Evolutionary conservation across 441 rosid genomes (phyloP), one percentile per base, ranked within the genome.

Genomic region (Adansonia gregorii): DNA sequence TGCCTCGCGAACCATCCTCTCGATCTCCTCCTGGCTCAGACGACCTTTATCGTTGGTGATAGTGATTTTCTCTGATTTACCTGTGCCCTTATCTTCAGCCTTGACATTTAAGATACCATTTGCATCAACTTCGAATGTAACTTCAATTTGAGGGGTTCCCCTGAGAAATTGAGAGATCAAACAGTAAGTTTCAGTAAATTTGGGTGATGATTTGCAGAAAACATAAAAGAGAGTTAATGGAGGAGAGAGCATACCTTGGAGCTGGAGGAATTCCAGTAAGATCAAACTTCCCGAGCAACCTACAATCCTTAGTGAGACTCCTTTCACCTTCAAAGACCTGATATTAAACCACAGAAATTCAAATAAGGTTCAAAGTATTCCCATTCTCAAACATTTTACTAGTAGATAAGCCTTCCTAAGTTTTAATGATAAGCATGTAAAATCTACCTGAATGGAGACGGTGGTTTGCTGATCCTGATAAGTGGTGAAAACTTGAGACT

Each of bases 281-380:
- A 81, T 95, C 99, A 0, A 95, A 95, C 51, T 95, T 95, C 39
- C 99, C 99, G 8, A 95, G 93, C 76, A 85, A 83, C 85, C 99
- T 90, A 76, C 97, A 91, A 74, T 95, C 99, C 82, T 95, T 95
- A 75, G 99, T 95, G 49, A 95, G 91, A 92, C 98, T 93, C 87
- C 99, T 88, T 86, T 95, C 99, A 77, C 99, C 99, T 87, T 95
- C 99, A 82, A 95, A 95, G 72, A 95, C 98, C 96, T 92, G 84
- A 41, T 3, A 76, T 73, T 49, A 60, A 52, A 67, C 12, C 69
- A 76, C 61, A 72, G 11, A 10, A 35, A 66, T 22, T 66, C 67
- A 2, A 46, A 39, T 74, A 76, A 58, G 45, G 41, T 59, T 45
- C 55, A 19, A 17, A 46, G 8, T n/a, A 48, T 31, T 46, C 19